A percentile compares a stretch with the other conserved stretches of the same genome.
These are phyloP conservation scores for Warburgia ugandensis DNA, from an alignment of 164 flowering plant genomes.

Conservation along the genomic window DNA sequence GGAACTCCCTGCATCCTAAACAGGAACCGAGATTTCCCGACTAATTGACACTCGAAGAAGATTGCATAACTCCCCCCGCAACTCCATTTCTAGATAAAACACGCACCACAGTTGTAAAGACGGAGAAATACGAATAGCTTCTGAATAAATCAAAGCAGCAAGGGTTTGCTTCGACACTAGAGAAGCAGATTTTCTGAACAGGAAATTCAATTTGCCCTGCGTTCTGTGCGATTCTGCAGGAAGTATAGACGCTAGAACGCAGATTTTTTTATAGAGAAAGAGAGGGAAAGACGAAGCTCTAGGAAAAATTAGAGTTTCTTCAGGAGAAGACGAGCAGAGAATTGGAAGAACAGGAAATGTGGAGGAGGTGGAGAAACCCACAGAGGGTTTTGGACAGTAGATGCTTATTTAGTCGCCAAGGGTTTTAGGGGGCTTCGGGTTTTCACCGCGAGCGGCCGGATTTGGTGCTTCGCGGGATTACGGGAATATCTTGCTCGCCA, in stretches of 20 bases:
- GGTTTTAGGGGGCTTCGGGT: too few species aligned
- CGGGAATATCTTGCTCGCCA: too few species aligned
- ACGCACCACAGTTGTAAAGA: too few species aligned
- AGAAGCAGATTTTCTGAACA: slow-evolving; percentile 18
- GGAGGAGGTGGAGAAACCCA: neutral
- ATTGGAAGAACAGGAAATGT: neutral
- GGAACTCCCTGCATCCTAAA: slow-evolving; percentile 27
- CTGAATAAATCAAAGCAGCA: slow-evolving; percentile 17
- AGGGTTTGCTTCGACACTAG: slow-evolving; percentile 19
- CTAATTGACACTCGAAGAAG: neutral
- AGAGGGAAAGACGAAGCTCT: neutral
- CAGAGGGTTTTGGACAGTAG: too few species aligned
- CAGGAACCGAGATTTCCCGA: slow-evolving; percentile 9
- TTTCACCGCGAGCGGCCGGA: too few species aligned
- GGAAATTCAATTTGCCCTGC: slow-evolving; percentile 20
- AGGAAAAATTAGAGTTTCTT: too few species aligned
- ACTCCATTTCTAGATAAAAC: neutral
- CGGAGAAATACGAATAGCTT: slow-evolving; percentile 6
- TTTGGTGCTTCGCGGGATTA: too few species aligned
- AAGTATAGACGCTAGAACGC: too few species aligned
- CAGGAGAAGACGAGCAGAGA: too few species aligned
- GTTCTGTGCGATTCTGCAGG: too few species aligned
- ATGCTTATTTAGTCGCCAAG: too few species aligned
- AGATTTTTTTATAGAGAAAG: slow-evolving; percentile 6
- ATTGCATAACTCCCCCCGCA: neutral